phyloP scores from a whole-genome alignment of 305 asterid species.

The Salvia sclarea region DNA sequence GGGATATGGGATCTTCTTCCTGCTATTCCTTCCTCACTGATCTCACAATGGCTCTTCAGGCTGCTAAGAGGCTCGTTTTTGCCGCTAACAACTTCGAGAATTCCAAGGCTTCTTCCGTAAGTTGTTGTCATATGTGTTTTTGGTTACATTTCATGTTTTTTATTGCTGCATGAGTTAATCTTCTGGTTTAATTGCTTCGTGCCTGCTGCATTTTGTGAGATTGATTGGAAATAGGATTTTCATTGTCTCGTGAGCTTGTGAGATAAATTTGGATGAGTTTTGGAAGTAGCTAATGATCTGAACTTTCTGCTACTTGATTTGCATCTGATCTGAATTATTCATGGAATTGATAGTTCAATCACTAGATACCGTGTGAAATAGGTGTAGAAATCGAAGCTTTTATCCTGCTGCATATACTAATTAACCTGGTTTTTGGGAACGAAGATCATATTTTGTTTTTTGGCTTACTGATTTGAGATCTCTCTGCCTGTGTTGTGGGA shows the following conservation, averaged over 20 bases:
- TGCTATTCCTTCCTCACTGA: constrained; percentile 56
- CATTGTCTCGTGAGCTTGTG: not conserved
- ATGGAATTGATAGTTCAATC: constrained; percentile 7
- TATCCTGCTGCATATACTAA: constrained; percentile 3
- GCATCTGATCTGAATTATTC: constrained; percentile 31
- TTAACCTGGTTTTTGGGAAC: constrained; percentile 7
- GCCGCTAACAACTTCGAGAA: constrained; percentile 50
- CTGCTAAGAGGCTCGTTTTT: constrained; percentile 50
- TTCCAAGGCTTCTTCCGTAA: constrained; percentile 49
- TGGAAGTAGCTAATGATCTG: not conserved
- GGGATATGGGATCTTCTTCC: constrained; percentile 41
- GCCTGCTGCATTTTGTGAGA: constrained; percentile 21
- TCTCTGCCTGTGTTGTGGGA: constrained; percentile 11
- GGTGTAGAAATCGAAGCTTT: not conserved
- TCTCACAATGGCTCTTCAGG: constrained; percentile 56
- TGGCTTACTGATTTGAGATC: constrained; percentile 29
- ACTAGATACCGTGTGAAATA: constrained; percentile 12
- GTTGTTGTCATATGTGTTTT: constrained; percentile 7
- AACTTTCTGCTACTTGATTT: constrained; percentile 18
- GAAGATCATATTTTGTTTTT: not conserved
- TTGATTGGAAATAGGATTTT: constrained; percentile 25
- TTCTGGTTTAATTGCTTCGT: not conserved
- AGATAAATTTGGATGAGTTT: constrained; percentile 19
- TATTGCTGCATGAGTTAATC: not conserved
- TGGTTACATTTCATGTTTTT: not conserved